These are phyloP conservation scores for Zygnema circumcarinatum DNA, from an alignment of 139 green algal species.

Conservation along the genomic window DNA sequence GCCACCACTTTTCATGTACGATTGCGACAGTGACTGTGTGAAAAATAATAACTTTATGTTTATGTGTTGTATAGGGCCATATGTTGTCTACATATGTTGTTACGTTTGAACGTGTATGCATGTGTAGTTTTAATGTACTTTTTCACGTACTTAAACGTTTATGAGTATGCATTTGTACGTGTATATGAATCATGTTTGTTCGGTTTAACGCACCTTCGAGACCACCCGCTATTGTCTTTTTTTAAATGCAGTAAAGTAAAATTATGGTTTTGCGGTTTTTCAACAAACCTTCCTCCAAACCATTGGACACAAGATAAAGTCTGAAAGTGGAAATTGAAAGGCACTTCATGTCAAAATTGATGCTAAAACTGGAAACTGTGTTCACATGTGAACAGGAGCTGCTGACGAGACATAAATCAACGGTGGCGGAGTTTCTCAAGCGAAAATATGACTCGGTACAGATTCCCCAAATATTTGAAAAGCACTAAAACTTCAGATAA, in stretches of 20 bases:
- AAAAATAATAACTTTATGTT: not conserved
- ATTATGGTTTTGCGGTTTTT: too few relatives aligned
- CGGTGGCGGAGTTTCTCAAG: constrained; percentile 24
- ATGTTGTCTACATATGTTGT: not conserved
- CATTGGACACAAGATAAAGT: too few relatives aligned
- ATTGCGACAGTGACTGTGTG: not conserved
- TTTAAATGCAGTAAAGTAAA: too few relatives aligned
- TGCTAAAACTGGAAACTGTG: too few relatives aligned
- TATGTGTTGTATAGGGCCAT: too few relatives aligned
- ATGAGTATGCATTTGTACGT: not conserved
- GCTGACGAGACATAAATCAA: constrained; percentile 44
- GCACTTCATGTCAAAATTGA: too few relatives aligned
- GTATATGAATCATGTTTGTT: too few relatives aligned
- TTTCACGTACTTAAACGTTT: not conserved
- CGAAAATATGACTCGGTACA: constrained; percentile 27
- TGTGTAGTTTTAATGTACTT: not conserved
- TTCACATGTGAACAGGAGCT: constrained; percentile 30
- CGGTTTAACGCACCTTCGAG: too few relatives aligned
- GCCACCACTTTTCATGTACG: constrained; percentile 80
- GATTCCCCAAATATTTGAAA: constrained; percentile 11
- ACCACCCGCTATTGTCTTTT: too few relatives aligned
- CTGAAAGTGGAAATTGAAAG: too few relatives aligned
- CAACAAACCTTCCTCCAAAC: too few relatives aligned
- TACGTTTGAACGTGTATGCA: not conserved
- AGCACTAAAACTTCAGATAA: too few relatives aligned